Base-by-base conservation (phyloP, 1,139 yeast genomes). In the Ashbya aceris region DNA sequence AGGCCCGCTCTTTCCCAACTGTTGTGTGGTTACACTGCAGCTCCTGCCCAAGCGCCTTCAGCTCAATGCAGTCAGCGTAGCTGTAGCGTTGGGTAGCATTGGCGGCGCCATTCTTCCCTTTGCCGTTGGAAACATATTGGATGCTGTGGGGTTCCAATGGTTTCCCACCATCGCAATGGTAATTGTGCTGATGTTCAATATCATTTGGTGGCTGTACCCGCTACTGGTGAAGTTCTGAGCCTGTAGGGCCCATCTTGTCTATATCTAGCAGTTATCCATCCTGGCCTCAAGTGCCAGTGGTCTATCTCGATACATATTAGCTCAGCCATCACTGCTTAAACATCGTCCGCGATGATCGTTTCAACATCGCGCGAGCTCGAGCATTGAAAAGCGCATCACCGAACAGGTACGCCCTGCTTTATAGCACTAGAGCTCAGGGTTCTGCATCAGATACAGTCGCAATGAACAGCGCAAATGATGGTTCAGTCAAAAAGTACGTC, bases 1-100 rank as follows among this genome's bases (percentile, higher is more conserved):
- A 27, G 96, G 95, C 0, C 95, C 96, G 1, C 67, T 83, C 5
- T 85, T 81, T 62, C 91, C 94, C 0, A 79, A 91, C 8, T 76
- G 83, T 0, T 76, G 83, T 42, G 75, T 83, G 9, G 71, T 83
- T 6, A 70, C 86, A 4, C 62, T 83, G 40, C 76, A 77, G 40
- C 66, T 77, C 2, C 60, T 85, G 36, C 95, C 95, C 0, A 63
- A 67, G 23, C 70, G 70, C 39, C 64, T 71, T 43, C 86, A 83
- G 45, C 74, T 83, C 8, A 66, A 77, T 7, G 91, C 87, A 0
- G 71, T 85, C 6, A 93, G 95, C 1, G 70, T 83, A 41, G 76
- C 82, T 17, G 79, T 89, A 42, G 87, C 94, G 0, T 62, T 84
- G 48, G 93, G 93, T 4, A 87, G 89, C 4, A 78, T 82, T 9